Percentiles rank a stretch among this genome's conserved stretches.
Conservation (phyloP, 1,284 basidiomycete species). For the Melanopsichium pennsylvanicum region DNA sequence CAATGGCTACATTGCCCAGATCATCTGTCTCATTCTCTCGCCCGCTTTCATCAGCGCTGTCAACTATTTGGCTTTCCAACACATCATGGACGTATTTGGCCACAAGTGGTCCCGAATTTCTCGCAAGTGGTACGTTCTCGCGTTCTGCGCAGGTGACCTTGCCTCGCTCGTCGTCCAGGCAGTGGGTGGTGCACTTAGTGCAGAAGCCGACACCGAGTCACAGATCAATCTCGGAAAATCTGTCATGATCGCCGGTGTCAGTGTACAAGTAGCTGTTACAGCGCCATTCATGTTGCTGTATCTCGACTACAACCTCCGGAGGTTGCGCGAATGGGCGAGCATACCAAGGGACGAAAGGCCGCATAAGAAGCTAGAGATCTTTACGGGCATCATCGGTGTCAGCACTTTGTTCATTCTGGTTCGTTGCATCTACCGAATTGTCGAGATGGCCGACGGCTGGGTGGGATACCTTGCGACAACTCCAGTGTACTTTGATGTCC, state of each 20-base stretch:
- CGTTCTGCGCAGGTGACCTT: conserved; percentile 37
- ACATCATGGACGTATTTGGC: conserved; percentile 44
- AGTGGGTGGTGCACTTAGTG: conserved; percentile 36
- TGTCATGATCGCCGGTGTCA: conserved; percentile 44
- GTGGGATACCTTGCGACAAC: conserved; percentile 32
- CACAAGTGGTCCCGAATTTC: conserved; percentile 39
- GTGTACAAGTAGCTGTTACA: conserved; percentile 36
- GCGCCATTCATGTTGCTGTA: conserved; percentile 36
- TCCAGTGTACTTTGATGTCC: conserved; percentile 33
- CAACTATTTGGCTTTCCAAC: conserved; percentile 44
- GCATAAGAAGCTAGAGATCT: conserved; percentile 19
- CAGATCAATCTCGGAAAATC: conserved; percentile 18
- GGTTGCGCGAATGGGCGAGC: conserved; percentile 28
- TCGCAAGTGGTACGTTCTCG: conserved; percentile 37
- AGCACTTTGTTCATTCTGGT: conserved; percentile 38
- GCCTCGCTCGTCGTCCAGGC: conserved; percentile 42
- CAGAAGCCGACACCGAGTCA: conserved; percentile 15
- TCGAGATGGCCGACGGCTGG: conserved; percentile 47
- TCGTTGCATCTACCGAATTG: conserved; percentile 48
- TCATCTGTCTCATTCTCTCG: conserved; percentile 46
- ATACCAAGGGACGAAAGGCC: conserved; percentile 15
- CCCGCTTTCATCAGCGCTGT: conserved; percentile 45
- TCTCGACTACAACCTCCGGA: conserved; percentile 42
- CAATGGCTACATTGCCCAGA: conserved; percentile 42
- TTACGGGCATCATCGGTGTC: conserved; percentile 26